Percentiles rank a stretch among this genome's conserved stretches.
These are phyloP conservation scores for Elasticomyces elasticus DNA, from an alignment of 495 filamentous ascomycete species.

Conservation along the genomic window DNA sequence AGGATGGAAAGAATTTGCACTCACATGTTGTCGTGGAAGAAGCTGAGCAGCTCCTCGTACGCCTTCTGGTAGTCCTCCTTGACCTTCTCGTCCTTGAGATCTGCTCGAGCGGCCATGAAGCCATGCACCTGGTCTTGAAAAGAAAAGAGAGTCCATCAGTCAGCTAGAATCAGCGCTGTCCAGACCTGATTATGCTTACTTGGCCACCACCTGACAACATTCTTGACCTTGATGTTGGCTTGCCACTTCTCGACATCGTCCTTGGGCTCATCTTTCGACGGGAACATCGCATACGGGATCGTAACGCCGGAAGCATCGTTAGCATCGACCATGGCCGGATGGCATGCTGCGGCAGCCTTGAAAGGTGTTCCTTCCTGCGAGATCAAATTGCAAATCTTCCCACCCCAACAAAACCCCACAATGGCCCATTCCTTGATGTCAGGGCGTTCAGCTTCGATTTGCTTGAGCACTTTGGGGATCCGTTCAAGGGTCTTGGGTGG, in stretches of 20 bases:
- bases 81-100: constrained; percentile 57
- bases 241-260: constrained; percentile 65
- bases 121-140: constrained; percentile 78
- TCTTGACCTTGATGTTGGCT: constrained; percentile 51
- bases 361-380: constrained; percentile 52
- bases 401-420: constrained; percentile 94
- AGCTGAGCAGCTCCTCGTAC: constrained; percentile 63
- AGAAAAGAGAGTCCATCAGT: too few relatives aligned
- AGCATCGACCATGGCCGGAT: constrained; percentile 85
- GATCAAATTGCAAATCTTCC: constrained; percentile 54
- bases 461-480: constrained; percentile 53
- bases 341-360: constrained; percentile 57
- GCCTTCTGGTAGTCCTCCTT: constrained; percentile 69
- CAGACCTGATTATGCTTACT: too few relatives aligned
- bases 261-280: constrained; percentile 41
- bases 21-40: constrained; percentile 66
- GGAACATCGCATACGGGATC: constrained; percentile 36
- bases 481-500: constrained; percentile 52
- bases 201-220: constrained; percentile 59
- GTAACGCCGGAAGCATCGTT: constrained; percentile 41
- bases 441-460: constrained; percentile 39
- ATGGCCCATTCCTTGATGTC: constrained; percentile 69
- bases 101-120: constrained; percentile 71
- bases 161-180: too few relatives aligned
- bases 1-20: not conserved